Percentiles rank a stretch among this genome's conserved stretches.
phyloP scores from a whole-genome alignment of 2,329 filamentous ascomycete species.

The Epichloe bromicola region DNA sequence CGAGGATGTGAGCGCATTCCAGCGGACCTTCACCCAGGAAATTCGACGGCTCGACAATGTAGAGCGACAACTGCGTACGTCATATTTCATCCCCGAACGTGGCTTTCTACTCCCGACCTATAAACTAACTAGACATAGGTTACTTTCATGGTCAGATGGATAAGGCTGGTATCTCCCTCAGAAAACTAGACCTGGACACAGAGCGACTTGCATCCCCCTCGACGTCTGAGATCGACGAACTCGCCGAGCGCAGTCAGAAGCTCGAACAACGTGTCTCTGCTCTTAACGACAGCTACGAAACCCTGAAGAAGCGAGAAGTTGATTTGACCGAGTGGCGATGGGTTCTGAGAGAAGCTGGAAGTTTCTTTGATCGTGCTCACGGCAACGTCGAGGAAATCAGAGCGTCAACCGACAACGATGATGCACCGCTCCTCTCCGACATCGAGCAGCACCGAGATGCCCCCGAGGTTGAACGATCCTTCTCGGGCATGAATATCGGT shows the following conservation, averaged over 20 bases:
- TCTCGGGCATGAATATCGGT: constrained; percentile 97
- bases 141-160: constrained; percentile 97
- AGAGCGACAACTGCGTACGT: constrained; percentile 87
- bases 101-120: not conserved
- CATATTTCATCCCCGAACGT: constrained; percentile 6
- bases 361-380: constrained; percentile 93
- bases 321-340: constrained; percentile 97
- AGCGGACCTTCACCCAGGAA: constrained; percentile 94
- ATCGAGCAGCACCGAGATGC: constrained; percentile 67
- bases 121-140: constrained; percentile 37
- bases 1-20: constrained; percentile 83
- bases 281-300: constrained; percentile 97
- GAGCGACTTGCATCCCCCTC: constrained; percentile 78
- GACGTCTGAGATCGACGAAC: constrained; percentile 90
- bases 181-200: constrained; percentile 82
- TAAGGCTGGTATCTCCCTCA: constrained; percentile 73
- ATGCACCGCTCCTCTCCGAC: constrained; percentile 85
- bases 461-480: constrained; percentile 68
- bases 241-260: constrained; percentile 82
- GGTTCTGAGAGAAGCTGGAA: constrained; percentile 90
- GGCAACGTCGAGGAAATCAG: constrained; percentile 95
- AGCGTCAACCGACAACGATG: constrained; percentile 77
- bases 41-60: constrained; percentile 96
- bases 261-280: constrained; percentile 84
- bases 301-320: constrained; percentile 91